Conservation (phyloP, 306 rosid species). For the Astragalus glycyphyllos region DNA sequence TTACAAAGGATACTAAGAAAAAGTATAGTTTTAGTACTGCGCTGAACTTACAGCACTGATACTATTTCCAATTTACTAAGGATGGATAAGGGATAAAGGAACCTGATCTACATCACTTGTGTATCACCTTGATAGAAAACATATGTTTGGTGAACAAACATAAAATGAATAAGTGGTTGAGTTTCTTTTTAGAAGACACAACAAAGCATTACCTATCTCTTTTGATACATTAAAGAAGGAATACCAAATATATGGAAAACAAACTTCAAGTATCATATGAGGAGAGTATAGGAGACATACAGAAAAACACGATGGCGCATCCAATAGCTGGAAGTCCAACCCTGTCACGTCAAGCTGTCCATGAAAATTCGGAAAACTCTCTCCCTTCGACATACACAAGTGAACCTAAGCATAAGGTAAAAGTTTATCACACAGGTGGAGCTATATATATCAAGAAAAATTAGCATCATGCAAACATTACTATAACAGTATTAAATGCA, state of each 20-base stretch:
- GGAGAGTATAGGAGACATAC: slow-evolving; percentile 56
- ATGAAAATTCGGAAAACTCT: slow-evolving; percentile 87
- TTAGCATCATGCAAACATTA: slow-evolving; percentile 13
- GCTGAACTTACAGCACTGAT: too few species aligned
- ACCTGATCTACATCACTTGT: too few species aligned
- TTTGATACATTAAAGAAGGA: background rate
- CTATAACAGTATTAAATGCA: background rate
- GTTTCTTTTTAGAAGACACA: slow-evolving; percentile 12
- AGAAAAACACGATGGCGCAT: slow-evolving; percentile 87
- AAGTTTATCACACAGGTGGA: slow-evolving; percentile 24
- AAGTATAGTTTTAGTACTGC: too few species aligned
- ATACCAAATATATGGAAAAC: slow-evolving; percentile 31
- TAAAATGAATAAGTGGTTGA: slow-evolving; percentile 20
- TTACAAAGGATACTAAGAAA: too few species aligned
- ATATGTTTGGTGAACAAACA: slow-evolving; percentile 13
- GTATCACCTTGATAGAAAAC: too few species aligned
- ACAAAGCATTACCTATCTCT: slow-evolving; percentile 5
- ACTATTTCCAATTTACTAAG: too few species aligned
- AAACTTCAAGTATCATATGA: slow-evolving; percentile 37
- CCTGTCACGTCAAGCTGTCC: slow-evolving; percentile 94
- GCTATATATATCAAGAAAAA: slow-evolving; percentile 33
- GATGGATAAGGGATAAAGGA: too few species aligned
- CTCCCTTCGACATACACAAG: slow-evolving; percentile 90
- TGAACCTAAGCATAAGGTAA: slow-evolving; percentile 70
- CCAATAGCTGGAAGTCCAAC: slow-evolving; percentile 77